Evolutionary conservation across 2,329 filamentous ascomycete species (phyloP), one percentile per base, ranked within the genome.

Genomic region (Dactylella cylindrospora): DNA sequence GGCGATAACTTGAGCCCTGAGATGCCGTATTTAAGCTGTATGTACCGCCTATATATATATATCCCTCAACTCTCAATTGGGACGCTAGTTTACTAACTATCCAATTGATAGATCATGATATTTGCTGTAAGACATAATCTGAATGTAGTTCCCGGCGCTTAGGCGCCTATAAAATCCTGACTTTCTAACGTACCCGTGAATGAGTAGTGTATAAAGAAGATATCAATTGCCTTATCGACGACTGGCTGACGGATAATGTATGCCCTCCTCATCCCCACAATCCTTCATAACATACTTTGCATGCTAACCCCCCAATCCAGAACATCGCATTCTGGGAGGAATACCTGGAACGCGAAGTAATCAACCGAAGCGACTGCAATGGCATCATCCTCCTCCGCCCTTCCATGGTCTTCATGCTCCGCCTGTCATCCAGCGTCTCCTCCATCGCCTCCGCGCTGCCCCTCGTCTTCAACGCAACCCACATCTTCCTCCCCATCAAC

Each of bases 251-350:
- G 35, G 93, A 98, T 73, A 96, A 95, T 76, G 88, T 90, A 77
- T 67, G 80, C 75, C 33, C 9, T n/a, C 10, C 36, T 64, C 61
- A 43, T 67, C 43, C 19, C 35, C 19, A 36, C 29, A n/a, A 10
- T 8, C n/a, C 13, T 23, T 40, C 32, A 55, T 28, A 5, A 25
- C 15, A 3, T 13, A 43, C 9, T 13, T 23, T 51, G 26, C 50
- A 17, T 66, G 71, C 65, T 68, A 22, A 67, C 66, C 69, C 61
- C 73, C 47, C 19, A 20, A n/a, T 44, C 38, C 68, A 91, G 87
- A 90, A 90, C 68, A 97, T 98, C 67, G 85, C 89, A 44, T 97
- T 98, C 72, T 98, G 93, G 91, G 88, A 97, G 79, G 91, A 97
- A 80, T 95, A 83, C 72, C 83, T 98, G 66, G 93, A 98, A 74